Percentiles rank a stretch among this genome's conserved stretches.
phyloP scores from a whole-genome alignment of 106 monocot species.

The Acanthochlamys bracteata region DNA sequence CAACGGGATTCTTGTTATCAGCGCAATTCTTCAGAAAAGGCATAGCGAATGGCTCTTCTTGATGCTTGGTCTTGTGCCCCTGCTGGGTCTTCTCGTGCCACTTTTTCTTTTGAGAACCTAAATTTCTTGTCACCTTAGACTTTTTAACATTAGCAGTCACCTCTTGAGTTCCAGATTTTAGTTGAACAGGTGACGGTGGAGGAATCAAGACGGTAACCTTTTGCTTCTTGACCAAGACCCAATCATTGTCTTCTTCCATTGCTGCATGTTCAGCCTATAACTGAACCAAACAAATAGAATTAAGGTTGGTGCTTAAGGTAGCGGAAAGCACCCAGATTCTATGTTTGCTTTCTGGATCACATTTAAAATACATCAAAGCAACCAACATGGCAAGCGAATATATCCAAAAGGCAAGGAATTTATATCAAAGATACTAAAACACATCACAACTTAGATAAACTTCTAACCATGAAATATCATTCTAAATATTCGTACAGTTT shows the following conservation, averaged over 20 bases:
- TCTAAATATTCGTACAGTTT: too few relatives aligned
- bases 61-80: too few relatives aligned
- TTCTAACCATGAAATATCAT: too few relatives aligned
- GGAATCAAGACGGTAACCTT: constrained; percentile 51
- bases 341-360: too few relatives aligned
- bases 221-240: constrained; percentile 72
- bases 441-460: too few relatives aligned
- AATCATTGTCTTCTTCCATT: constrained; percentile 40
- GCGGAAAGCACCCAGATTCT: too few relatives aligned
- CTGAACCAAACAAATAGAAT: too few relatives aligned
- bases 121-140: background rate
- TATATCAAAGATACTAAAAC: too few relatives aligned
- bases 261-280: constrained; percentile 19
- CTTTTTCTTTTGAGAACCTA: constrained; percentile 2
- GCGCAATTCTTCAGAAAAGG: background rate
- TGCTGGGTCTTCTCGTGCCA: background rate
- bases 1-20: background rate
- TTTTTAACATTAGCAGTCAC: constrained; percentile 2
- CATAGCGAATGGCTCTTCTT: background rate
- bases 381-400: too few relatives aligned
- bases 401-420: too few relatives aligned
- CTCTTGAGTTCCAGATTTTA: constrained; percentile 5
- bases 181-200: constrained; percentile 30
- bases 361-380: too few relatives aligned
- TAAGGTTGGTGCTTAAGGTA: too few relatives aligned